These are phyloP conservation scores for Myriosclerotinia scirpicola DNA, from an alignment of 2,329 filamentous ascomycete species.

Conservation along the genomic window DNA sequence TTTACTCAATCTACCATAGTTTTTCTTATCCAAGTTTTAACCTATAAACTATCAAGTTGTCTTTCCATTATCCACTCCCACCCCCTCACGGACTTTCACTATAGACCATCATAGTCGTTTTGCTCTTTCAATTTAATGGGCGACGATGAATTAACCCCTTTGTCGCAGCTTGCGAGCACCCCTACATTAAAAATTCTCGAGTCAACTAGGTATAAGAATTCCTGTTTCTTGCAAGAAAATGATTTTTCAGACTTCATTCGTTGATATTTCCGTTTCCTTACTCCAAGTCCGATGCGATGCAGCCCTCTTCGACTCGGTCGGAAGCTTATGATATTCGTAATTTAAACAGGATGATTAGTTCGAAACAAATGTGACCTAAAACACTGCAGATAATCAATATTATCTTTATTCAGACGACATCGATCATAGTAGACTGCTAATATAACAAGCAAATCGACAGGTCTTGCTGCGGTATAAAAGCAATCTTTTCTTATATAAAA, in stretches of 20 bases:
- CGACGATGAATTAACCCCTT: constrained; percentile 2
- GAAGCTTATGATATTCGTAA: background rate
- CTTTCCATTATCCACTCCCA: too few species aligned
- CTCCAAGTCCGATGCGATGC: background rate
- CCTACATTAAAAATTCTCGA: background rate
- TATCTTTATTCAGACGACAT: background rate
- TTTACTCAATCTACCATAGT: too few species aligned
- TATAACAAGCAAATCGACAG: too few species aligned
- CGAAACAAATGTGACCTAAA: background rate
- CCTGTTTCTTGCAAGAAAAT: background rate
- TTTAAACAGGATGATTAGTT: background rate
- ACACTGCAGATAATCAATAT: background rate
- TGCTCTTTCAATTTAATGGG: background rate
- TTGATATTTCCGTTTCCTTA: background rate
- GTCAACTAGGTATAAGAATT: background rate
- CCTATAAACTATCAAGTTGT: too few species aligned
- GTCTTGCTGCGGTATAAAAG: background rate
- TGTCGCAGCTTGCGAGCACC: background rate
- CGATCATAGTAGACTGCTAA: background rate
- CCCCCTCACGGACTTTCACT: too few species aligned
- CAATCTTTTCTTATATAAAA: background rate
- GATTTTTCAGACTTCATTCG: background rate
- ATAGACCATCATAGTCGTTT: background rate
- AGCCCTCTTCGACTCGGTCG: background rate
- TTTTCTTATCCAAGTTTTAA: too few species aligned